Evolutionary conservation across 2,329 filamentous ascomycete genomes (phyloP).

Genomic region (Sphaceloma murrayae): DNA sequence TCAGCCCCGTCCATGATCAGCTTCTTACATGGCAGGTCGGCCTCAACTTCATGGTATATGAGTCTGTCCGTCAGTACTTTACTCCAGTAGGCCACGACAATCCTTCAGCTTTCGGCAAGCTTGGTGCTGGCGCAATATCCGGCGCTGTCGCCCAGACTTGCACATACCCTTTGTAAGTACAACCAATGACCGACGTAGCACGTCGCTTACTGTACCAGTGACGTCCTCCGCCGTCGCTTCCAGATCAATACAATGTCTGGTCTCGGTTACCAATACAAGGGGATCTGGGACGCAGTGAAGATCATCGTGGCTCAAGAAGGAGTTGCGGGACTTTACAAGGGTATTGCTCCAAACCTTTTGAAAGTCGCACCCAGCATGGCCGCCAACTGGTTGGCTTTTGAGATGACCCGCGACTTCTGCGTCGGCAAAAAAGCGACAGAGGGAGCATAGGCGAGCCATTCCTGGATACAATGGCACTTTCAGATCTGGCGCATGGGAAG

Average conservation of each 20-base stretch:
- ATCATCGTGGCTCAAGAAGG: slow-evolving; percentile 81
- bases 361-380: slow-evolving; percentile 99
- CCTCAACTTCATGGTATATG: slow-evolving; percentile 97
- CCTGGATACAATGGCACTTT: neutral
- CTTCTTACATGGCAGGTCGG: slow-evolving; percentile 53
- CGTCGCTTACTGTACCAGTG: slow-evolving; percentile 51
- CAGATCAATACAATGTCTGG: slow-evolving; percentile 99
- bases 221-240: slow-evolving; percentile 85
- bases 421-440: slow-evolving; percentile 46
- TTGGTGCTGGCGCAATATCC: slow-evolving; percentile 85
- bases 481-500: neutral
- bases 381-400: slow-evolving; percentile 95
- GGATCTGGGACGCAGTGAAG: slow-evolving; percentile 70
- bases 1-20: slow-evolving; percentile 17
- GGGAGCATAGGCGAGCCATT: neutral
- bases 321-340: slow-evolving; percentile 80
- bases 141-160: slow-evolving; percentile 93
- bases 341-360: slow-evolving; percentile 85
- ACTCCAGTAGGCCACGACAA: slow-evolving; percentile 83
- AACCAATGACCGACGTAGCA: neutral
- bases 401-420: slow-evolving; percentile 82
- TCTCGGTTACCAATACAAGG: slow-evolving; percentile 92
- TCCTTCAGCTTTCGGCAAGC: slow-evolving; percentile 67
- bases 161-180: slow-evolving; percentile 89
- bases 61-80: slow-evolving; percentile 71